Evolutionary conservation across 345 rosid genomes (phyloP).

Genomic region (Carallia pectinifolia): DNA sequence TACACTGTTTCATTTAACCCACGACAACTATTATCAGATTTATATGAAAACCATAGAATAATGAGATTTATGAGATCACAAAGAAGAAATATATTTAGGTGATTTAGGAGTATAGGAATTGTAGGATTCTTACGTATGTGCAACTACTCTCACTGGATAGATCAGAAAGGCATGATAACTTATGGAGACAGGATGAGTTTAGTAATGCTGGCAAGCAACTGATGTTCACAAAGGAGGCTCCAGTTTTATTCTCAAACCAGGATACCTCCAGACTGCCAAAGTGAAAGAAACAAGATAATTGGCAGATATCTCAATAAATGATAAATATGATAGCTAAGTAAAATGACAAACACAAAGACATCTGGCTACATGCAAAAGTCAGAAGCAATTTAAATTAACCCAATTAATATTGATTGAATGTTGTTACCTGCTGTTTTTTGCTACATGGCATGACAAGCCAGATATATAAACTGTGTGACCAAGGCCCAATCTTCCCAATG

Average conservation of each 20-base stretch:
- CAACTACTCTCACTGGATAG: slow-evolving; percentile 40
- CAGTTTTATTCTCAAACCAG: slow-evolving; percentile 63
- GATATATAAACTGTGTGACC: slow-evolving; percentile 74
- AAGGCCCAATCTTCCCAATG: slow-evolving; percentile 67
- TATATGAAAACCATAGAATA: not conserved
- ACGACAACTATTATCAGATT: not conserved
- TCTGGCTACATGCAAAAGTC: not conserved
- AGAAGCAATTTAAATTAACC: not conserved
- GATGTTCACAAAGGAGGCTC: slow-evolving; percentile 66
- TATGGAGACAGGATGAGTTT: slow-evolving; percentile 78
- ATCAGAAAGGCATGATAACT: slow-evolving; percentile 53
- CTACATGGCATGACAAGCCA: slow-evolving; percentile 69
- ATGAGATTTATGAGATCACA: not conserved
- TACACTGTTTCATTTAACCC: not conserved
- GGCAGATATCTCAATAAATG: slow-evolving; percentile 3
- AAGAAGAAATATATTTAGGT: not conserved
- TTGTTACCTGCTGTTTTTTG: slow-evolving; percentile 51
- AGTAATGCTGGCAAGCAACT: slow-evolving; percentile 84
- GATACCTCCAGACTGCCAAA: slow-evolving; percentile 61
- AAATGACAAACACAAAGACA: not conserved
- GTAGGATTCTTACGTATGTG: slow-evolving; percentile 38
- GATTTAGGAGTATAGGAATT: not conserved
- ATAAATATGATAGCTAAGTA: not conserved
- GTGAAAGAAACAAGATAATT: slow-evolving; percentile 15
- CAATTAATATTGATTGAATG: not conserved